These are phyloP conservation scores for Nicotiana obtusifolia DNA, from an alignment of 257 asterid species.

Conservation along the genomic window DNA sequence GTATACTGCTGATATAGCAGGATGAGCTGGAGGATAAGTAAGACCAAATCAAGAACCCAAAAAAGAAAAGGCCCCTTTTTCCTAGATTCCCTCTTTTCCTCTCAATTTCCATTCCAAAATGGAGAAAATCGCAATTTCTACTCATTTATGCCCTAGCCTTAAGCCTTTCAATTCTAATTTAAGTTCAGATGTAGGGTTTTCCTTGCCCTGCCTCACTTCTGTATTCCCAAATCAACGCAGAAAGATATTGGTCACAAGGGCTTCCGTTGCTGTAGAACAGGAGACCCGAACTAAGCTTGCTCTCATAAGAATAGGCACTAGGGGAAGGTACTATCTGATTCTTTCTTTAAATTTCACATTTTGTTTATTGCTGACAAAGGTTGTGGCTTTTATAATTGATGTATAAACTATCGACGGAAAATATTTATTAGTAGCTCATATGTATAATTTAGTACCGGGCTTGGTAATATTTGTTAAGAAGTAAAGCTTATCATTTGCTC, in stretches of 20 bases:
- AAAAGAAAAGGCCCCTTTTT: background rate
- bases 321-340: constrained; percentile 71
- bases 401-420: background rate
- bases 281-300: constrained; percentile 52
- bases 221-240: constrained; percentile 23
- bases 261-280: constrained; percentile 61
- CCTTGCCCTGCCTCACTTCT: constrained; percentile 30
- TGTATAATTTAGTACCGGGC: background rate
- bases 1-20: background rate
- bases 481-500: background rate
- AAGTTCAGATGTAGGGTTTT: constrained; percentile 36
- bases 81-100: background rate
- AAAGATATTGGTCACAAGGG: constrained; percentile 28
- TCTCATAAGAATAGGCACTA: constrained; percentile 75
- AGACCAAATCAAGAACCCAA: background rate
- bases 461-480: background rate
- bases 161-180: background rate
- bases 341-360: background rate
- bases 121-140: constrained; percentile 3
- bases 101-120: background rate
- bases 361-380: no score
- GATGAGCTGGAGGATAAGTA: constrained; percentile 10
- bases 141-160: background rate
- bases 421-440: background rate
- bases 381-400: no score